Base-by-base conservation (phyloP, 345 rosid genomes). In the Lenwebbia sp. region DNA sequence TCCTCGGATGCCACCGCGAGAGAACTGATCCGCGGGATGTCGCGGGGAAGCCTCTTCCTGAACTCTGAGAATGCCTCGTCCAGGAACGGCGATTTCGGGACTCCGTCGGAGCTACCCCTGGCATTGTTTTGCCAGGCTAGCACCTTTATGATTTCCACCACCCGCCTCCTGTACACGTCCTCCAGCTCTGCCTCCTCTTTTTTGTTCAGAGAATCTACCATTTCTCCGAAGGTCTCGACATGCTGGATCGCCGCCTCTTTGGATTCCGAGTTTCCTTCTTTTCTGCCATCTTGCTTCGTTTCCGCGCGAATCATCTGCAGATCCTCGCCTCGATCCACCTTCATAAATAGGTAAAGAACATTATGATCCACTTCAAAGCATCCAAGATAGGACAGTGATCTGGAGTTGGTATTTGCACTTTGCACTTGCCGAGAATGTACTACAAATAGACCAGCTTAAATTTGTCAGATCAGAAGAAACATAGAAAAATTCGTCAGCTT, bases 51-150 rank as follows among this genome's bases (percentile, higher is more conserved):
- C 84, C 15, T 54, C 60, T 83, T 57, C 49, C 13, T 14, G 84
- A 83, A 83, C 49, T 33, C n/a, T 0, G 4, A 55, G 58, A 83
- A 83, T 1, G 44, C 84, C 44, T 0, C 28, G 2, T 83, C 84
- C 49, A 54, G 10, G 19, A 22, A 83, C 1, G 84, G 84, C n/a
- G 84, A 83, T 28, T 62, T 30, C 21, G 0, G 19, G 40, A 30
- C 1, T 0, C 11, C 40, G 0, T 62, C 40, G 7, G 75, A 7
- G 22, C 57, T 83, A 0, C 15, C 62, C 0, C 8, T 28, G 23
- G 49, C 5, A 2, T 12, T 2, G 10, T 53, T 37, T 53, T 0
- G 26, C 58, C 26, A 33, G 62, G 62, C 62, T 17, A 53, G 58
- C 2, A 37, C 84, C 58, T 44, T 54, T 57, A 83, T 57, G 10